Percentiles rank a stretch among this genome's conserved stretches.
These are phyloP conservation scores for Moricandia arvensis DNA, from an alignment of 345 rosid species.

Conservation along the genomic window DNA sequence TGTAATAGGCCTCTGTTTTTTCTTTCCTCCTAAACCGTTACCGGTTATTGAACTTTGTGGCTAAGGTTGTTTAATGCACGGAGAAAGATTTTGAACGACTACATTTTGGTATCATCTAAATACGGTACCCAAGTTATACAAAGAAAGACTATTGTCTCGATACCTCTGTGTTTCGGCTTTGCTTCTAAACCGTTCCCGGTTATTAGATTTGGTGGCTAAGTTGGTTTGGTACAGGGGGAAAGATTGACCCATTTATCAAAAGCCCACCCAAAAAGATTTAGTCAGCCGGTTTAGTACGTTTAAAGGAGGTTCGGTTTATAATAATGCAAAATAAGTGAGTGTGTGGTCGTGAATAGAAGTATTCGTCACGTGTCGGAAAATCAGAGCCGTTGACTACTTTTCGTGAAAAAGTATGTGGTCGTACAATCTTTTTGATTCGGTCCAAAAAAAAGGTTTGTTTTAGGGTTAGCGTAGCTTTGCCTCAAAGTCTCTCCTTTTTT, in stretches of 20 bases:
- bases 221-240: not conserved
- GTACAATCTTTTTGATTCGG: conserved; percentile 19
- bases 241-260: not conserved
- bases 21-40: too few species aligned
- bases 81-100: not conserved
- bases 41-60: too few species aligned
- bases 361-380: conserved; percentile 22
- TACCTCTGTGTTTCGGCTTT: not conserved
- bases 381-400: conserved; percentile 32
- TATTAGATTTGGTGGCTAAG: not conserved
- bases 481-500: conserved; percentile 28
- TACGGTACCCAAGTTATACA: not conserved
- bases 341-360: conserved; percentile 5
- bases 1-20: too few species aligned
- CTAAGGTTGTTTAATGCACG: too few species aligned
- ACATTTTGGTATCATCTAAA: not conserved
- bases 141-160: not conserved
- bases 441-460: conserved; percentile 26
- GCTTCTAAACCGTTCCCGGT: conserved; percentile 22
- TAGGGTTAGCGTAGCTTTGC: conserved; percentile 38
- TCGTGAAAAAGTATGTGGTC: conserved; percentile 23
- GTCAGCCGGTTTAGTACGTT: not conserved
- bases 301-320: not conserved
- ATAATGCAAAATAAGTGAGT: not conserved
- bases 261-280: not conserved